A percentile compares a stretch with the other conserved stretches of the same genome.
Conservation (phyloP, 2,329 filamentous ascomycete species). For the Cadophora gregata region DNA sequence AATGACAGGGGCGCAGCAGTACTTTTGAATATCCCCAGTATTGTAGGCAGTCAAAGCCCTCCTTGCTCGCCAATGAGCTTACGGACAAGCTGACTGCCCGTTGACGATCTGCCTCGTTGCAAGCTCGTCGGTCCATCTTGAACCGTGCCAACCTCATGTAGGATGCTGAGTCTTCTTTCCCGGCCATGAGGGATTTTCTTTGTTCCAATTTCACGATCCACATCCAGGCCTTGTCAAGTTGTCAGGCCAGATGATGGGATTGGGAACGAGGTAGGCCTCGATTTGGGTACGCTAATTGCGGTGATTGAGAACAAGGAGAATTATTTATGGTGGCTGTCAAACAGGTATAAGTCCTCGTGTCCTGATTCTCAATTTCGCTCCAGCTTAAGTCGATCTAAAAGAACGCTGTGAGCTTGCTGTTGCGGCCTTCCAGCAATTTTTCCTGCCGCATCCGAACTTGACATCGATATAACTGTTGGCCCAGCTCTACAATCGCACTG, state of each 20-base stretch:
- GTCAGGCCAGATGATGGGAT: neutral
- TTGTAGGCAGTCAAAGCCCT: neutral
- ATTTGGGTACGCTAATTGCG: constrained; percentile 10
- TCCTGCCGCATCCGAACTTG: neutral
- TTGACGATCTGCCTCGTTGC: constrained; percentile 4
- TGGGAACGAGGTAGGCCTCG: neutral
- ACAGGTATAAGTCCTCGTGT: constrained; percentile 7
- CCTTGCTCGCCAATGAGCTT: constrained; percentile 13
- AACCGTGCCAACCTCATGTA: constrained; percentile 14
- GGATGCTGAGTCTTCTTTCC: neutral
- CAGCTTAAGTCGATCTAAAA: neutral
- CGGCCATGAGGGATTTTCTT: constrained; percentile 22
- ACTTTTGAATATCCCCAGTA: neutral
- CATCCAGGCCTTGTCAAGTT: constrained; percentile 6
- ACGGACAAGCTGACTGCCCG: neutral
- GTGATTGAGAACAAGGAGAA: neutral
- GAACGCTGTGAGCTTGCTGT: neutral
- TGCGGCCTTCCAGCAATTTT: neutral
- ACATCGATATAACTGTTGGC: neutral
- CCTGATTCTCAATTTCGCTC: neutral
- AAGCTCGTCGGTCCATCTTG: constrained; percentile 6
- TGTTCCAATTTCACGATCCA: constrained; percentile 7
- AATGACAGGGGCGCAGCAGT: constrained; percentile 12
- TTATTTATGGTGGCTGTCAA: neutral
- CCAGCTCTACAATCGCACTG: neutral